Percentiles rank a stretch among this genome's conserved stretches.
Evolutionary conservation across 345 rosid genomes (phyloP).

Genomic region (Rhodamnia rubescens): DNA sequence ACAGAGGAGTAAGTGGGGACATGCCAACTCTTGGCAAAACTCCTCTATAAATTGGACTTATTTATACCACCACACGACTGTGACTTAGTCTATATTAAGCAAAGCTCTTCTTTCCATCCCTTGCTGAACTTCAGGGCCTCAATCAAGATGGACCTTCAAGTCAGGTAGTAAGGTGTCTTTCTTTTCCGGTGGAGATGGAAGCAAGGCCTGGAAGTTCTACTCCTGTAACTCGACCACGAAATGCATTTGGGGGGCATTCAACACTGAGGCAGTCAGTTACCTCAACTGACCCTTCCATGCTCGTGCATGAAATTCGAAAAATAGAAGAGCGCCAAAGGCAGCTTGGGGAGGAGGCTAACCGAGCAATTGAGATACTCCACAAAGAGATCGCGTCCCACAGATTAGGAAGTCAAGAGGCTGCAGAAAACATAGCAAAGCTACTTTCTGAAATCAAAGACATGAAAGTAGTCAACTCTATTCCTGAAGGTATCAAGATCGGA

Average conservation of each 20-base stretch:
- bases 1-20: neutral
- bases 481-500: conserved; percentile 45
- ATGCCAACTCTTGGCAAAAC: neutral
- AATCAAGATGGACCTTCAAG: conserved; percentile 47
- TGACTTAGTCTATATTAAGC: neutral
- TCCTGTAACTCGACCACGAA: conserved; percentile 25
- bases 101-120: neutral
- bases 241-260: conserved; percentile 30
- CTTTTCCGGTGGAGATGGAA: conserved; percentile 37
- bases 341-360: conserved; percentile 85
- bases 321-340: conserved; percentile 79
- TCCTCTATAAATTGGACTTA: neutral
- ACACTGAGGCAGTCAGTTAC: conserved; percentile 51
- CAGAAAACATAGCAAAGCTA: conserved; percentile 70
- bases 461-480: conserved; percentile 44
- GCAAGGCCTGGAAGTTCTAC: conserved; percentile 23
- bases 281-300: conserved; percentile 61
- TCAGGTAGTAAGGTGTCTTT: conserved; percentile 68
- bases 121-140: conserved; percentile 27
- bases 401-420: conserved; percentile 72
- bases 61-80: neutral
- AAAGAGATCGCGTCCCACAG: conserved; percentile 78
- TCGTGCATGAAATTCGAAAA: conserved; percentile 75
- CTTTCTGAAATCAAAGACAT: conserved; percentile 72
- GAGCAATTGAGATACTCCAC: conserved; percentile 84